phyloP scores from a whole-genome alignment of 768 basidiomycete species.

The Xerocomus brunneocitrinus region DNA sequence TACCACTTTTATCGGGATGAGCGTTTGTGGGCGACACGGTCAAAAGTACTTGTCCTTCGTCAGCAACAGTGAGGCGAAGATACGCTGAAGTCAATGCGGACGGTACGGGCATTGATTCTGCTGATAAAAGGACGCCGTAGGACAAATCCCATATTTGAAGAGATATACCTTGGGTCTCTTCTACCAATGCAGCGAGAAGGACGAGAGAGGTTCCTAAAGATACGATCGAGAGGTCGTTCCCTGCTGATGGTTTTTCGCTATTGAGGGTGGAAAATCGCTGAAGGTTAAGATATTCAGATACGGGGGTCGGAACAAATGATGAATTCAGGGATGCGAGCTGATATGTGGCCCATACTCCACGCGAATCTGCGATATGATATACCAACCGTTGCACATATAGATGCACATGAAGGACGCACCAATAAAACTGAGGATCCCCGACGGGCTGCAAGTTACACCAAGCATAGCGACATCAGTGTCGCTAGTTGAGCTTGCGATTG shows the following conservation, averaged over 20 bases:
- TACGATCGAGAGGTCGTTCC: constrained; percentile 34
- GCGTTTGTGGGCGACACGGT: constrained; percentile 39
- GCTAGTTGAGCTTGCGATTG: constrained; percentile 7
- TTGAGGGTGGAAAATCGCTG: constrained; percentile 15
- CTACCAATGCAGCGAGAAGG: constrained; percentile 45
- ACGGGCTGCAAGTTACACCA: constrained; percentile 33
- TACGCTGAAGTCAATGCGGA: constrained; percentile 33
- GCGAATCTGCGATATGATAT: constrained; percentile 32
- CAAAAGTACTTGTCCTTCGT: constrained; percentile 49
- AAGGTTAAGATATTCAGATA: constrained; percentile 20
- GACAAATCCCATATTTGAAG: constrained; percentile 68
- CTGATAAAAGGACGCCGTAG: constrained; percentile 59
- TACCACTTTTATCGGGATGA: neutral
- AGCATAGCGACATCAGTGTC: neutral
- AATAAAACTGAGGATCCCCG: constrained; percentile 48
- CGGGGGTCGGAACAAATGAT: constrained; percentile 21
- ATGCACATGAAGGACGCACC: constrained; percentile 32
- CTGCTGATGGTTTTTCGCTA: constrained; percentile 6
- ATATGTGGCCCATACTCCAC: constrained; percentile 41
- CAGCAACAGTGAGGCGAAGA: constrained; percentile 30
- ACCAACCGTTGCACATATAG: neutral
- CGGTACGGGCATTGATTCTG: constrained; percentile 48
- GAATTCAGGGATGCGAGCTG: constrained; percentile 27
- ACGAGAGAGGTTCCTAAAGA: constrained; percentile 56
- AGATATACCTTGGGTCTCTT: constrained; percentile 37